phyloP scores from a whole-genome alignment of 2,329 filamentous ascomycete genomes.

The Emydomyces testavorans region DNA sequence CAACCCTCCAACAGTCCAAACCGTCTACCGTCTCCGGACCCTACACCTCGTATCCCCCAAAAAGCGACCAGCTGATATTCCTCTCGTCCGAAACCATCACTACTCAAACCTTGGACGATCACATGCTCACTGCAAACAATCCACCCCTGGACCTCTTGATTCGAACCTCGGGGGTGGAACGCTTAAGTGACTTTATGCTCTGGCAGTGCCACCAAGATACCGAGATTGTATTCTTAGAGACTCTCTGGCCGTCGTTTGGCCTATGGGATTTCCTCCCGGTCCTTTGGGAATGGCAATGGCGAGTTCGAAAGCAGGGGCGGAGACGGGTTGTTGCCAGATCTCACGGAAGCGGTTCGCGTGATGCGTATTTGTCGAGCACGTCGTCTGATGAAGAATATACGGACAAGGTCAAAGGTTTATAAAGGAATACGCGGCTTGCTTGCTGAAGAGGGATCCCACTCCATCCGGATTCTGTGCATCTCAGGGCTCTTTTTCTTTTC shows the following conservation, averaged over 20 bases:
- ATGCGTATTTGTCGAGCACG: background rate
- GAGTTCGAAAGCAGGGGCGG: conserved; percentile 41
- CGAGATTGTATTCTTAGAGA: conserved; percentile 82
- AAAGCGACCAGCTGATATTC: conserved; percentile 29
- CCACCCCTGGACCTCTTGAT: conserved; percentile 86
- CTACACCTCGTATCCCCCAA: conserved; percentile 18
- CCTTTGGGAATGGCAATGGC: conserved; percentile 75
- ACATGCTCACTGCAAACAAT: conserved; percentile 76
- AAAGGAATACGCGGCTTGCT: conserved; percentile 12
- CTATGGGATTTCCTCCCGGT: conserved; percentile 89
- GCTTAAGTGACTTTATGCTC: conserved; percentile 94
- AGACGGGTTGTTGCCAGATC: background rate
- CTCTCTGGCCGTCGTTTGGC: conserved; percentile 92
- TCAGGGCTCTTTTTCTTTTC: background rate
- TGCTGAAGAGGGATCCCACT: too few species aligned
- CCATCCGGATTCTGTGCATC: background rate
- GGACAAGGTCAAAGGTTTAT: conserved; percentile 26
- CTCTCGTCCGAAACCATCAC: conserved; percentile 84
- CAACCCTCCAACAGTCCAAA: conserved; percentile 41
- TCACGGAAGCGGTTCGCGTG: background rate
- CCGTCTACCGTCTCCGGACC: conserved; percentile 11
- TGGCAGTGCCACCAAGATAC: conserved; percentile 95
- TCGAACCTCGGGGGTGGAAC: conserved; percentile 81
- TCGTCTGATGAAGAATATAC: conserved; percentile 4
- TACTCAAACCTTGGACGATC: conserved; percentile 63